These are phyloP conservation scores for Ogataea siamensis DNA, from an alignment of 805 yeast genomes.

Conservation along the genomic window DNA sequence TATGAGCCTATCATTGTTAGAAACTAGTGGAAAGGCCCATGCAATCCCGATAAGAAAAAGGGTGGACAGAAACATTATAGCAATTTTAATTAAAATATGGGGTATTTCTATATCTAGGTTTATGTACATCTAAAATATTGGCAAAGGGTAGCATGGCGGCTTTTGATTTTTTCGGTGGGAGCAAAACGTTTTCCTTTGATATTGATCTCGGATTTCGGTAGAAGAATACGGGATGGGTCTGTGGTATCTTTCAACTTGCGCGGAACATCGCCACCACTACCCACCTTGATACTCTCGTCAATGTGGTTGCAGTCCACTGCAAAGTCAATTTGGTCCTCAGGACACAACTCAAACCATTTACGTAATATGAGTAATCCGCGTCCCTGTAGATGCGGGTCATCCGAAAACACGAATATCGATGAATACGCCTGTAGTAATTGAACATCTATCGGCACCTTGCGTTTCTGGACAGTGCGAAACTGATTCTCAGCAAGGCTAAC, in stretches of 20 bases:
- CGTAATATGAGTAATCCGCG: constrained; percentile 27
- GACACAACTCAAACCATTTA: constrained; percentile 30
- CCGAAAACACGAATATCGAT: constrained; percentile 26
- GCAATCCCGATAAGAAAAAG: neutral
- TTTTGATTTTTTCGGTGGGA: neutral
- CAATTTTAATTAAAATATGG: constrained; percentile 1
- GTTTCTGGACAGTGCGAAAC: constrained; percentile 23
- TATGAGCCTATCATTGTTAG: constrained; percentile 5
- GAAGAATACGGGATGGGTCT: constrained; percentile 2
- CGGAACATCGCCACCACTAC: neutral
- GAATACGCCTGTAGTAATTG: constrained; percentile 26
- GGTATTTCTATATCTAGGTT: constrained; percentile 1
- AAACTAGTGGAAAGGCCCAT: constrained; percentile 4
- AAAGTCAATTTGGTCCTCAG: constrained; percentile 19
- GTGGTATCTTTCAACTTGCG: neutral
- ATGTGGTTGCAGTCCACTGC: neutral
- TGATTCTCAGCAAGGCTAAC: constrained; percentile 23
- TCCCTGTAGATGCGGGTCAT: constrained; percentile 27
- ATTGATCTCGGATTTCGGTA: constrained; percentile 3
- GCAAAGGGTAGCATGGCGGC: constrained; percentile 5
- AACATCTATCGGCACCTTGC: constrained; percentile 20
- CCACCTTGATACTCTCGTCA: neutral
- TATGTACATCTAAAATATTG: constrained; percentile 5
- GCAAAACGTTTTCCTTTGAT: neutral
- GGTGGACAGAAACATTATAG: neutral